Base-by-base conservation (phyloP, 495 filamentous ascomycete genomes). In the Niebla homalea region DNA sequence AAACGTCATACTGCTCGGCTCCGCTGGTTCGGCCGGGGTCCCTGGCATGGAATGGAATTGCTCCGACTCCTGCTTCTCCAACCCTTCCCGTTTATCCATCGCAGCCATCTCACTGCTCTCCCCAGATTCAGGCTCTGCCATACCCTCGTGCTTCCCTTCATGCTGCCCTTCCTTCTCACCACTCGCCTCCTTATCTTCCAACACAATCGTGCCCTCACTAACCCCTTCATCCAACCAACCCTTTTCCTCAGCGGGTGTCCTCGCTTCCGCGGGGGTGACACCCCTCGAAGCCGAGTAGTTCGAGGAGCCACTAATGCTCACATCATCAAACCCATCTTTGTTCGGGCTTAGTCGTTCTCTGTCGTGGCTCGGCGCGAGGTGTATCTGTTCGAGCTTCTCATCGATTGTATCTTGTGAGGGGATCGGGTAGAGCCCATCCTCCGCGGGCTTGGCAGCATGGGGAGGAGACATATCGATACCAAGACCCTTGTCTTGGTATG, bases 11-110 rank as follows among this genome's bases (percentile, higher is more conserved):
- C 4, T 8, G 2, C 14, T 18, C 5, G 10, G 49, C 15, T 38
- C 19, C 10, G 49, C 22, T 68, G 20, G 69, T 61, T 64, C 78
- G 71, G 48, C 69, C 64, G 18, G 75, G 69, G 44, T 78, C 55
- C 43, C 69, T 58, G 48, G 65, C 64, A 60, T 76, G 59, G 66
- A 84, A 72, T 65, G 80, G 52, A 69, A 71, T 19, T 68, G 67
- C 0, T 70, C 67, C 52, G 59, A 62, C 3, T 67, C 64, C 46
- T 11, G 49, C 38, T 22, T 63, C 60, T 16, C 54, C 32, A 6
- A 59, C 57, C n/a, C n/a, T n/a, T n/a, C 29, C 36, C 40, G 14
- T 39, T 32, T 36, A n/a, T 16, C 16, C 29, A 37, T 39, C 22
- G 12, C 21, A 8, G 8, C 4, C 15, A 20, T 39, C 36, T 16